Base-by-base conservation (phyloP, 177 flowering plant species). In the Vitis hybrid region DNA sequence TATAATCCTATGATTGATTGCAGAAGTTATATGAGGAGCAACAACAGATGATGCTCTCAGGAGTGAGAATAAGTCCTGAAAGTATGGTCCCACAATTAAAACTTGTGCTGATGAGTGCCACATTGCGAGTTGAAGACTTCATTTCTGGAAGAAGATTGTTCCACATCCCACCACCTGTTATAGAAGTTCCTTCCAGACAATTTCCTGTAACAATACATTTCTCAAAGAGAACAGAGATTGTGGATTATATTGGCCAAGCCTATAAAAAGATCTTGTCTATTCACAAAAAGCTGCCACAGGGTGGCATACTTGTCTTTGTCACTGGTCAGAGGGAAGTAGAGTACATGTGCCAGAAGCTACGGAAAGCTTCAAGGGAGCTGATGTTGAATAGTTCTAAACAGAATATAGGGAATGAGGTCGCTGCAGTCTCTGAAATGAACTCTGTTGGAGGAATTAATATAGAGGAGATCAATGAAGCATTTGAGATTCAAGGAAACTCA, bases 321-420 rank as follows among this genome's bases (percentile, higher is more conserved):
- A 96, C 99, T 39, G 98, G 99, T 68, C 99, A 93, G 80, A 88
- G 97, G 79, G 98, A 96, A 85, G 97, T 96, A 22, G 97, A 96
- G 45, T 78, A 81, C 72, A 75, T 96, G 68, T 92, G 99, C 68
- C 65, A 48, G 65, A 93, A 86, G 78, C 78, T 96, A 26, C 89
- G 94, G 11, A 83, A 79, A 78, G 91, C 89, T 72, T 95, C 96
- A 50, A 82, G 26, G 66, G 79, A 90, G 68, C 68, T 85, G 65
- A 64, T 62, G 29, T 55, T 34, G 31, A 79, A 68, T 3, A 70
- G 61, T n/a, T 65, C 76, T 51, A 75, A 72, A 60, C 62, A 62
- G 52, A 67, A 63, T 49, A 20, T 2, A 19, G 81, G 34, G 14
- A 71, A 67, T 74, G 87, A 75, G 62, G 50, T 20, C 7, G 49